A percentile compares a stretch with the other conserved stretches of the same genome.
Conservation (phyloP, 129 eudicot species). For the Centella asiatica region DNA sequence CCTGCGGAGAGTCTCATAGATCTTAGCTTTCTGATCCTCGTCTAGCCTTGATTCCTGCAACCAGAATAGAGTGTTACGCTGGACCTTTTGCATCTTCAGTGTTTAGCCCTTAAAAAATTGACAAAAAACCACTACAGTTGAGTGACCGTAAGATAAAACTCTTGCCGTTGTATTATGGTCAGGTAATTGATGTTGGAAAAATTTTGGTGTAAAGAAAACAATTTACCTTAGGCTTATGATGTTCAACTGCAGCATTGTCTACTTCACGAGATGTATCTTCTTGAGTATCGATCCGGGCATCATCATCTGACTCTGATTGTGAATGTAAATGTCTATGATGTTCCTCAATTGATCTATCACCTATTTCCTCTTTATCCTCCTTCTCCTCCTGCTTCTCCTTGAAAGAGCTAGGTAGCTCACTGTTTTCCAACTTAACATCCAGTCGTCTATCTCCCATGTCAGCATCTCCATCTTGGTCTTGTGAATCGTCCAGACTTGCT, state of each 20-base stretch:
- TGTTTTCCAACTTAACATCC: constrained; percentile 32
- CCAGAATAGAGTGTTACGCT: neutral
- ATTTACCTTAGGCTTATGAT: constrained; percentile 55
- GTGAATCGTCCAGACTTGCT: constrained; percentile 63
- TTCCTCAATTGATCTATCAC: constrained; percentile 36
- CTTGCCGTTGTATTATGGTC: neutral
- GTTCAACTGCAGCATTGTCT: constrained; percentile 27
- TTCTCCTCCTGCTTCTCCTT: constrained; percentile 24
- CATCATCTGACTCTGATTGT: constrained; percentile 29
- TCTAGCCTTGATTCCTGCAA: constrained; percentile 41
- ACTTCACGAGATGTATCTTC: constrained; percentile 25
- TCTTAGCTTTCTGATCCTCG: constrained; percentile 45
- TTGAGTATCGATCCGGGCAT: constrained; percentile 20
- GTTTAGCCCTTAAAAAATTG: no score
- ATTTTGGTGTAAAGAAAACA: neutral
- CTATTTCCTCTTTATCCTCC: constrained; percentile 21
- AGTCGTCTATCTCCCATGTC: constrained; percentile 49
- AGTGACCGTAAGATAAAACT: no score
- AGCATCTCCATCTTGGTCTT: constrained; percentile 43
- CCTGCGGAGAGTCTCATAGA: constrained; percentile 51
- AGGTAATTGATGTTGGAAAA: constrained; percentile 6
- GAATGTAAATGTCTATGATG: constrained; percentile 20
- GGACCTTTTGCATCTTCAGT: neutral
- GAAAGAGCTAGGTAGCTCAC: constrained; percentile 23
- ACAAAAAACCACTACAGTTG: neutral